These are phyloP conservation scores for Cordyceps farinosa DNA, from an alignment of 2,329 filamentous ascomycete species.

Conservation along the genomic window DNA sequence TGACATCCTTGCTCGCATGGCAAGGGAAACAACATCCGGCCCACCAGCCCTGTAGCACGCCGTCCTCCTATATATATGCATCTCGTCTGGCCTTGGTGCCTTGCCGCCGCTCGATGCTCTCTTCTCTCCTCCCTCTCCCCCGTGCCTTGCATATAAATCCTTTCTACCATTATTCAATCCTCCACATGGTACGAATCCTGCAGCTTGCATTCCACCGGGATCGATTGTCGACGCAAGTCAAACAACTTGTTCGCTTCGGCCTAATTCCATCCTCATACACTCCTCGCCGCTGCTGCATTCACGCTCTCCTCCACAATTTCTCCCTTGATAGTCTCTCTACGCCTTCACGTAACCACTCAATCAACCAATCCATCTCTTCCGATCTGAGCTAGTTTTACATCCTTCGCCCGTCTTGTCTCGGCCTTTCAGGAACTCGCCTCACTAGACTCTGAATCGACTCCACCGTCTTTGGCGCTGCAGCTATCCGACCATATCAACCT, in stretches of 20 bases:
- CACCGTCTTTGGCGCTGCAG: background rate
- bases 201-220: background rate
- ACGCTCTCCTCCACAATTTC: slow-evolving; percentile 8
- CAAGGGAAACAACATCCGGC: slow-evolving; percentile 2
- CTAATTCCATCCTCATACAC: background rate
- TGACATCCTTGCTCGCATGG: background rate
- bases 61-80: slow-evolving; percentile 14
- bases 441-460: background rate
- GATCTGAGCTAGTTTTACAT: slow-evolving; percentile 8
- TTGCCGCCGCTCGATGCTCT: slow-evolving; percentile 14
- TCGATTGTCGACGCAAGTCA: background rate
- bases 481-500: slow-evolving; percentile 9
- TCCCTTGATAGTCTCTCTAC: background rate
- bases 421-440: slow-evolving; percentile 3
- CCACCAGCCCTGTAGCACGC: slow-evolving; percentile 10
- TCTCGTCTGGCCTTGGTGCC: slow-evolving; percentile 17
- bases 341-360: slow-evolving; percentile 5
- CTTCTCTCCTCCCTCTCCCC: slow-evolving; percentile 5
- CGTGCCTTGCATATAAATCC: background rate
- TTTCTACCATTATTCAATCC: background rate
- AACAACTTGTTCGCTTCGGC: background rate
- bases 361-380: background rate
- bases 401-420: slow-evolving; percentile 7
- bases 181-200: background rate
- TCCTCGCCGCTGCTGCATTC: slow-evolving; percentile 11